Base-by-base conservation (phyloP, 1,139 yeast species). In the Yamadazyma pseudoaaseri region DNA sequence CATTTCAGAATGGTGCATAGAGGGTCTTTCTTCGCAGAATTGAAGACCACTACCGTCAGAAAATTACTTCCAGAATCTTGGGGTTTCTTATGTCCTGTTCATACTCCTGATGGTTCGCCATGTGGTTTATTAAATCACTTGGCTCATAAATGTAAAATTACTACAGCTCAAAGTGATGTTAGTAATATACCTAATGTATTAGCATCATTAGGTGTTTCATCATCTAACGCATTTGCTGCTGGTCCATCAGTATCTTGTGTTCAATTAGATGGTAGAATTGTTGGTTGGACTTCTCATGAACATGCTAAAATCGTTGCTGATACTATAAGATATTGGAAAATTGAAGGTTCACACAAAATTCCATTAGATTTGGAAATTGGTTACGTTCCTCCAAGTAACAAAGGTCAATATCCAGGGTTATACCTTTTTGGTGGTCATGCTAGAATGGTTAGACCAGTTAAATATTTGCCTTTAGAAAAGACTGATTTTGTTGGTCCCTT, bases 1-100 rank as follows among this genome's bases (percentile, higher is more conserved):
- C 99, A 92, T 71, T 92, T 92, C 75, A 73, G 99, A 67, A 92
- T 92, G 98, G 98, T 92, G 33, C 99, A 92, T 65, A 84, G 99
- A 79, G 99, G 99, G 62, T 87, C 97, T 46, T 92, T 92, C 81
- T 92, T 92, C 60, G 97, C 99, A 28, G 96, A 92, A 63, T 76
- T 92, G 64, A 92, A 94, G 60, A 92, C 98, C 25, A 94, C 98
- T 17, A 85, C 98, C 1, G 99, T 92, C 34, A 81, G 99, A 70
- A 92, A 92, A 60, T 72, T 92, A 53, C 73, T 92, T 39, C 99
- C 99, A 0, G 99, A 92, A 63, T 86, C 96, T 1, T 92, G 99
- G 99, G 97, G 97, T 5, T 94, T 92, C 73, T 66, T 94, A 50
- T 94, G 99, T 68, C 98, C 99, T 14, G 98, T 94, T 12, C 98